Conservation (phyloP, 192 early-diverging fungal genomes). For the Spizellomyces punctatus region DNA sequence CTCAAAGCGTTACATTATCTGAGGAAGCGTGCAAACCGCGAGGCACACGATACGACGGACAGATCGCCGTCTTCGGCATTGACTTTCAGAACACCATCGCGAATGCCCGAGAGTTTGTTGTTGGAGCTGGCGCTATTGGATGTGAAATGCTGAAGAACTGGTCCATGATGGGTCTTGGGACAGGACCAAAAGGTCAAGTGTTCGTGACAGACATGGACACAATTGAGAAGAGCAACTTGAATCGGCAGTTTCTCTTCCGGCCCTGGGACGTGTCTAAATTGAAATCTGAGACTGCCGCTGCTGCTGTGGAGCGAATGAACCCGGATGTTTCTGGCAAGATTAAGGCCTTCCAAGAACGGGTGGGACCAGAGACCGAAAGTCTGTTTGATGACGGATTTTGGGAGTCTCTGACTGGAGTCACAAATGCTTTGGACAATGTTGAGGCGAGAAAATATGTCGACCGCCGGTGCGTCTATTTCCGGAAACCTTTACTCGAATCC, state of each 20-base stretch:
- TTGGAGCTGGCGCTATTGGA: slow-evolving; percentile 98
- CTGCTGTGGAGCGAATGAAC: slow-evolving; percentile 91
- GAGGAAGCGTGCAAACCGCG: slow-evolving; percentile 77
- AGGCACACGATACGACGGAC: slow-evolving; percentile 93
- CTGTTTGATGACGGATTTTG: slow-evolving; percentile 94
- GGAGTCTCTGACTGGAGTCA: slow-evolving; percentile 84
- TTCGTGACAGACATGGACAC: slow-evolving; percentile 99
- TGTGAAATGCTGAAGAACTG: slow-evolving; percentile 99
- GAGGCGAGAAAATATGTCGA: slow-evolving; percentile 98
- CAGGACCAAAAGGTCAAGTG: slow-evolving; percentile 77
- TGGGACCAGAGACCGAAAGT: slow-evolving; percentile 91
- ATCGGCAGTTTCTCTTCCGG: slow-evolving; percentile 99
- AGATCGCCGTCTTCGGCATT: slow-evolving; percentile 93
- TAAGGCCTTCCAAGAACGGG: slow-evolving; percentile 73
- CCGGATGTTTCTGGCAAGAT: slow-evolving; percentile 81
- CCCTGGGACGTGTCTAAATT: slow-evolving; percentile 72
- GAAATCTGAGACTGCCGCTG: slow-evolving; percentile 90
- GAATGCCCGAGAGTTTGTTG: slow-evolving; percentile 90
- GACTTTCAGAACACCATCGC: slow-evolving; percentile 87
- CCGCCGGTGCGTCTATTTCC: slow-evolving; percentile 92
- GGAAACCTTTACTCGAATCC: slow-evolving; percentile 94
- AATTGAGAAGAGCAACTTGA: slow-evolving; percentile 98
- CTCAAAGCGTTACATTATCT: slow-evolving; percentile 61
- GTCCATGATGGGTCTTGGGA: slow-evolving; percentile 90
- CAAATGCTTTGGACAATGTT: slow-evolving; percentile 98